phyloP scores from a whole-genome alignment of 345 rosid genomes.

The Tarenaya hassleriana region DNA sequence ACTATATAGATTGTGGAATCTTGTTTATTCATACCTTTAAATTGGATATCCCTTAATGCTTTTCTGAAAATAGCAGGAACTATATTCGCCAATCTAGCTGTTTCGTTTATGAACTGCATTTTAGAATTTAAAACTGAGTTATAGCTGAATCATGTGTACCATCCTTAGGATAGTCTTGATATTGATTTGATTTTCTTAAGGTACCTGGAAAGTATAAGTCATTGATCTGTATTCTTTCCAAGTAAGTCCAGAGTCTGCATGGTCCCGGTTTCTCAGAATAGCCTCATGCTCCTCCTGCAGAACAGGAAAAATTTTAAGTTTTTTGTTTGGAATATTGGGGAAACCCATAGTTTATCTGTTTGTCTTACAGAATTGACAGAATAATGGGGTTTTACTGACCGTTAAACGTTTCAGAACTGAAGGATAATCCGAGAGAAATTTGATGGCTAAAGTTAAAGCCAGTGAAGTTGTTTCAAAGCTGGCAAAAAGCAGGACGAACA shows the following conservation, averaged over 20 bases:
- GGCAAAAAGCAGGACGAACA: conserved; percentile 89
- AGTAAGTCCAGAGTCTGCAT: conserved; percentile 31
- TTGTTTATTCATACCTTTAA: conserved; percentile 17
- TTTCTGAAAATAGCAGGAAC: conserved; percentile 27
- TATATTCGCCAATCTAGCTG: conserved; percentile 24
- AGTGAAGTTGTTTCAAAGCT: conserved; percentile 96
- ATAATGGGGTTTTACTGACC: conserved; percentile 31
- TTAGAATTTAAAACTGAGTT: conserved; percentile 8
- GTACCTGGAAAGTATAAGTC: conserved; percentile 53
- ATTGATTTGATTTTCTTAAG: neutral
- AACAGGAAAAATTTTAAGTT: neutral
- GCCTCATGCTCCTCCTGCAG: conserved; percentile 32
- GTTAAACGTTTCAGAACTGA: conserved; percentile 56
- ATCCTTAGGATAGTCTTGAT: neutral
- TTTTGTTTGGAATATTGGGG: neutral
- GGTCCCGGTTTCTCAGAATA: conserved; percentile 18
- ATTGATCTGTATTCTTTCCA: conserved; percentile 63
- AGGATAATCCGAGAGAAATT: conserved; percentile 70
- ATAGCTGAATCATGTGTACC: neutral
- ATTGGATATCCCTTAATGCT: conserved; percentile 19
- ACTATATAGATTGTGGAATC: neutral
- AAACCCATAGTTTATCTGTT: too few species aligned
- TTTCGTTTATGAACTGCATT: conserved; percentile 26
- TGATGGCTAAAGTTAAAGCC: conserved; percentile 75
- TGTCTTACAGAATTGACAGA: neutral